These are phyloP conservation scores for Ceratocystis destructans DNA, from an alignment of 2,329 filamentous ascomycete genomes.

Conservation along the genomic window DNA sequence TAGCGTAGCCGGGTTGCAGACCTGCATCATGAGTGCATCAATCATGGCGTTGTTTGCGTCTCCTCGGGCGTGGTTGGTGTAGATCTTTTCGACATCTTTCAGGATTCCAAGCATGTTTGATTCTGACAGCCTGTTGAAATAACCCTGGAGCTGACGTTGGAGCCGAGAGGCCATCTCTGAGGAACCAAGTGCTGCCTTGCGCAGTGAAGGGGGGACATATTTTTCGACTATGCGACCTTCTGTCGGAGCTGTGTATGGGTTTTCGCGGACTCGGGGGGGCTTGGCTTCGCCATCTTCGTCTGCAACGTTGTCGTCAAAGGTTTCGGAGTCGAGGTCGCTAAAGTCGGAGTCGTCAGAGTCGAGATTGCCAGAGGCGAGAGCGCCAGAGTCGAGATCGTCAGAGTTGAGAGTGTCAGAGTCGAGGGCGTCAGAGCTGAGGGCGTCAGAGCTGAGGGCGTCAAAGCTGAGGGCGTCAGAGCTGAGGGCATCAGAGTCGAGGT, in stretches of 20 bases:
- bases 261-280: constrained; percentile 46
- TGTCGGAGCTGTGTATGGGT: constrained; percentile 72
- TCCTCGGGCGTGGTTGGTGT: constrained; percentile 71
- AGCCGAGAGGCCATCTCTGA: constrained; percentile 52
- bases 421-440: too few species aligned
- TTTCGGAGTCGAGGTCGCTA: constrained; percentile 18
- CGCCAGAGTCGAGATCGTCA: not conserved
- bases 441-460: too few species aligned
- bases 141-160: constrained; percentile 68
- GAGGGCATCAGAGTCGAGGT: too few species aligned
- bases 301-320: constrained; percentile 21
- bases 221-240: constrained; percentile 41
- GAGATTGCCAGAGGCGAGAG: too few species aligned
- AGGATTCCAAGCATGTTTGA: constrained; percentile 77
- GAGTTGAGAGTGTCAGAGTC: not conserved
- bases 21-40: constrained; percentile 61
- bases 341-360: constrained; percentile 19
- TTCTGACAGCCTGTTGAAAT: constrained; percentile 86
- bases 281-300: constrained; percentile 22
- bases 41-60: constrained; percentile 72
- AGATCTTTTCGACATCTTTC: constrained; percentile 67
- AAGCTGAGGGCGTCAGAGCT: too few species aligned
- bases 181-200: constrained; percentile 47
- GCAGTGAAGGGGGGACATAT: constrained; percentile 80
- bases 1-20: constrained; percentile 63